Base-by-base conservation (phyloP, 306 rosid species). In the Corylus americana region DNA sequence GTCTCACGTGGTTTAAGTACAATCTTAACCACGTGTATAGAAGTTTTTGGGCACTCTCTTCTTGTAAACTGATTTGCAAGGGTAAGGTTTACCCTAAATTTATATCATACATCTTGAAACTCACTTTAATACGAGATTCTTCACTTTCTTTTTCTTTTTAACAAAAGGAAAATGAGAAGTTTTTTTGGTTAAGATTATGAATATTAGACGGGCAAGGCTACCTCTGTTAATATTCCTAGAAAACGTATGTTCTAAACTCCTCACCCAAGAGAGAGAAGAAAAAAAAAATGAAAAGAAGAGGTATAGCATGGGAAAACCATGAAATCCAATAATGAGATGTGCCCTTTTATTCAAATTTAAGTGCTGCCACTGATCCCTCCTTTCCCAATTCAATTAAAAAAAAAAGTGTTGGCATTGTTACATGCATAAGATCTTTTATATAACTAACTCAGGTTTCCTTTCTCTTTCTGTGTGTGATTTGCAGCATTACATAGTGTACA, bases 401-500 rank as follows among this genome's bases (percentile, higher is more conserved):
- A 22, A 22, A 22, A 22, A 22, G 0, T 22, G 10, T 18, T 29
- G 8, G 8, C n/a, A 61, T 9, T 61, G 37, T 61, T 11, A 51
- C 47, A 63, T 35, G 22, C 70, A 29, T 2, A 63, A 22, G 25
- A 22, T 22, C 13, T 20, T 16, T 63, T 63, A 35, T 16, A n/a
- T 35, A 16, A 17, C 48, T 31, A 35, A 35, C 5, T 29, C 47
- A 31, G n/a, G 17, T 29, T 31, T 51, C 0, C 29, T 20, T 25
- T 69, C 18, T n/a, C 16, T 50, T 39, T 1, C 11, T 39, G 25
- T 67, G 48, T 22, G 44, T 70, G 49, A 25, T 48, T 74, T 29
- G 77, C 85, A 88, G 92, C 97, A 90, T 75, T 87, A 92, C 83
- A 85, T 88, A 74, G 82, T 92, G 59, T 92, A 92, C 82, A 85